Base-by-base conservation (phyloP, 1,139 yeast species). In the Nakaseomyces uthaithaninus region DNA sequence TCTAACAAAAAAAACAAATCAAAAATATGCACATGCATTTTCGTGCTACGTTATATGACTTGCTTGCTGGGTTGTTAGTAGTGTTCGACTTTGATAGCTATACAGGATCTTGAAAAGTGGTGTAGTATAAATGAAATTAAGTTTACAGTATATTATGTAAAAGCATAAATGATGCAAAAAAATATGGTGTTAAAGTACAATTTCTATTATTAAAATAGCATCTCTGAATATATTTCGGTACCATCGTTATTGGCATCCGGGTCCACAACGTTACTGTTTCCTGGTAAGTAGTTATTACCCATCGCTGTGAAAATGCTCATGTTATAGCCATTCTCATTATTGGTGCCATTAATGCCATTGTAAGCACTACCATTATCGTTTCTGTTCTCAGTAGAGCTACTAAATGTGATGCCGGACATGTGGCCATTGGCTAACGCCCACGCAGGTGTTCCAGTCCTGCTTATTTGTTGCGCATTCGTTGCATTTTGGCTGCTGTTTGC, bases 371-470 rank as follows among this genome's bases (percentile, higher is more conserved):
- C 14, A 22, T n/a, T 33, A 15, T 33, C 22, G 12, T 24, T 33
- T 10, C 22, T 9, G 10, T 12, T 16, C 8, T 33, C 37, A 4
- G 37, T 33, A 10, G 25, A 6, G 16, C 37, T 33, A n/a, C 27
- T 33, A n/a, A 31, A 31, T n/a, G 35, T 31, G n/a, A 31, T 20
- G 5, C 35, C 35, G 5, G 35, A 31, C 25, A 31, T 20, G 25
- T 31, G 25, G 8, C 35, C 35, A 20, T 31, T 31, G 4, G 35
- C 35, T 12, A 31, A 12, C n/a, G 25, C 25, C 35, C 35, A 31
- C 2, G 35, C 35, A n/a, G 25, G 35, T 12, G 37, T 34, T 5
- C 28, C 37, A 1, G 22, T 16, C 15, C 37, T 34, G 9, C 28
- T 34, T 8, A 25, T 25, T 2, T 20, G 23, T 20, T 33, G 18